A percentile compares a stretch with the other conserved stretches of the same genome.
These are phyloP conservation scores for Phytophthora pistaciae DNA, from an alignment of 352 stramenopile genomes.

Conservation along the genomic window DNA sequence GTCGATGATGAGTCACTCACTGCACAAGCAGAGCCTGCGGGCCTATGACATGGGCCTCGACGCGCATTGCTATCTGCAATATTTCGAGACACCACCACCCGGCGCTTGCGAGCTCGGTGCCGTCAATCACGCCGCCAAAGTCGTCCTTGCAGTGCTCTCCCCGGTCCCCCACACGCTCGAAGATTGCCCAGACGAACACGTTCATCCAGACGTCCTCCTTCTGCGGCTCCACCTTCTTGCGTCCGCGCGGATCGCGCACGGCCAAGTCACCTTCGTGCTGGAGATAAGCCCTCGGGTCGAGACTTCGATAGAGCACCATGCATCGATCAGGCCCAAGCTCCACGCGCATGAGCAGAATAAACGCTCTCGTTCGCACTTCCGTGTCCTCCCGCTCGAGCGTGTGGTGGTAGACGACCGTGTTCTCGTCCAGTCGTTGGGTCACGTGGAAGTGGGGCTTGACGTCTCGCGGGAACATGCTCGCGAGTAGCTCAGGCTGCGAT, in stretches of 20 bases:
- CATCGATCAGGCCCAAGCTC: constrained; percentile 31
- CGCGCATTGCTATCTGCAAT: constrained; percentile 60
- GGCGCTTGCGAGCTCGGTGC: constrained; percentile 52
- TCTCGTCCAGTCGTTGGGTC: constrained; percentile 61
- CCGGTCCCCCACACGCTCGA: constrained; percentile 34
- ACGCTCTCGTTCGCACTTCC: constrained; percentile 52
- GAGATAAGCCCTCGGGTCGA: constrained; percentile 57
- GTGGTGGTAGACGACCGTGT: constrained; percentile 69
- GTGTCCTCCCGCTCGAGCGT: constrained; percentile 52
- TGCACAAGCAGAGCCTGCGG: constrained; percentile 41
- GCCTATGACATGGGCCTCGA: constrained; percentile 58
- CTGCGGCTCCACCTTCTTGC: constrained; percentile 46
- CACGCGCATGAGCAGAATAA: constrained; percentile 57
- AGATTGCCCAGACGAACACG: constrained; percentile 64
- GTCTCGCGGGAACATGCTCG: constrained; percentile 49
- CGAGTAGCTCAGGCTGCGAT: constrained; percentile 42
- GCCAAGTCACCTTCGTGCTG: constrained; percentile 40
- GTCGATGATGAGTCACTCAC: constrained; percentile 1
- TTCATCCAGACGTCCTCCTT: constrained; percentile 69
- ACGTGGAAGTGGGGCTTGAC: constrained; percentile 63
- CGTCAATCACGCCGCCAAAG: constrained; percentile 62
- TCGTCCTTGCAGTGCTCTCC: constrained; percentile 52
- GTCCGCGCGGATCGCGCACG: constrained; percentile 50
- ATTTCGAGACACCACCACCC: constrained; percentile 73
- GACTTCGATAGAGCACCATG: constrained; percentile 54